A percentile compares a stretch with the other conserved stretches of the same genome.
phyloP scores from a whole-genome alignment of 169 alveolate genomes.

The Plasmodium falciparum region DNA sequence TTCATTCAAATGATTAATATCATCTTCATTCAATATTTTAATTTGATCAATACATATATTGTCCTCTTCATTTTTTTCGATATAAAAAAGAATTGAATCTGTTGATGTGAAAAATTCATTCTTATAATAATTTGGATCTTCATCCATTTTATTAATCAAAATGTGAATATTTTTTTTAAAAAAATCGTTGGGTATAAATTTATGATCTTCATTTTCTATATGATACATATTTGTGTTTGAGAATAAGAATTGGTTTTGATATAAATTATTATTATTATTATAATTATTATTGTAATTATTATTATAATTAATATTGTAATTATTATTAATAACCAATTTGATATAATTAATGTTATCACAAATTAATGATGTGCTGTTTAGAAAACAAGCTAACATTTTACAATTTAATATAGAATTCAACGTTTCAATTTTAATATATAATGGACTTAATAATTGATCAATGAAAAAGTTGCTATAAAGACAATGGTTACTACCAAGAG shows the following conservation, averaged over 20 bases:
- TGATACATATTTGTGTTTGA: no score
- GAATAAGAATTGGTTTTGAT: no score
- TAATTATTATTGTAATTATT: constrained; percentile 13
- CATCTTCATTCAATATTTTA: constrained; percentile 2
- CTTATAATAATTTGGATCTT: neutral
- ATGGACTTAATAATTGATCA: constrained; percentile 46
- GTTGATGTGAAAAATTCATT: neutral
- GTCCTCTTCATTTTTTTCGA: constrained; percentile 32
- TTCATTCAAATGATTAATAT: neutral
- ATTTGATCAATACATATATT: constrained; percentile 1
- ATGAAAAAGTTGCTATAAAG: constrained; percentile 24
- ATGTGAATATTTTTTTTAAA: no score
- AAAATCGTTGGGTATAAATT: no score
- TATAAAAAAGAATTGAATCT: constrained; percentile 24
- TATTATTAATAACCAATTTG: constrained; percentile 29
- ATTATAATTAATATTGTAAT: neutral
- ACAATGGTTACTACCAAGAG: no score
- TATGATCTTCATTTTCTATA: no score
- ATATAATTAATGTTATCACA: constrained; percentile 37
- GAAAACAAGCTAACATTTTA: constrained; percentile 20
- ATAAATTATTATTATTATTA: neutral
- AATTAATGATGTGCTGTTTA: constrained; percentile 52
- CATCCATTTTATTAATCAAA: no score
- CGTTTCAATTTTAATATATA: constrained; percentile 61
- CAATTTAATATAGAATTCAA: constrained; percentile 42